phyloP scores from a whole-genome alignment of 1,139 yeast genomes.

The Sugiyamaella xylanicola region DNA sequence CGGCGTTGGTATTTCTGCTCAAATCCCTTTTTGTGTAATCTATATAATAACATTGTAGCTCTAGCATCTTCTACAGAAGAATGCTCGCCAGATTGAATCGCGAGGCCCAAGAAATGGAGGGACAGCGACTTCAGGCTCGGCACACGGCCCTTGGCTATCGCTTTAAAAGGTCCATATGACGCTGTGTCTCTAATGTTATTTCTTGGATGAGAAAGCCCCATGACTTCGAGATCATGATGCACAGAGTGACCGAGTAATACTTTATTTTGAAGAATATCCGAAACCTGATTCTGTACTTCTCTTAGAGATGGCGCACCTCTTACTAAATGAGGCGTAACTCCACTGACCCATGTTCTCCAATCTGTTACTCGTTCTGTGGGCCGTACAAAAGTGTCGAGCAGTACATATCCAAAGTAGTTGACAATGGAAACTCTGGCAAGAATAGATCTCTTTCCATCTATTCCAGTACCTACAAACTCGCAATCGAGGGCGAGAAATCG shows the following conservation, averaged over 20 bases:
- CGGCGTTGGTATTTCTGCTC: constrained; percentile 29
- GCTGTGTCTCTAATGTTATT: constrained; percentile 74
- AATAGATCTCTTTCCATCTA: constrained; percentile 65
- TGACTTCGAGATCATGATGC: constrained; percentile 70
- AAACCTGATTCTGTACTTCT: constrained; percentile 63
- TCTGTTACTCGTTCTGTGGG: constrained; percentile 80
- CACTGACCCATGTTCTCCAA: constrained; percentile 96
- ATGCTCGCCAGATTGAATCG: constrained; percentile 76
- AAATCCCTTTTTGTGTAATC: constrained; percentile 49
- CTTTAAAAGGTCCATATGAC: constrained; percentile 58
- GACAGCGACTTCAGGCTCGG: constrained; percentile 74
- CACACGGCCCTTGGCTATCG: constrained; percentile 62
- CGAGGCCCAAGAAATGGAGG: constrained; percentile 55
- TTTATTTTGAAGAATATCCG: constrained; percentile 47
- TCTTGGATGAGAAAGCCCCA: constrained; percentile 69
- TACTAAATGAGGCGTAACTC: constrained; percentile 73
- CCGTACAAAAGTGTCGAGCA: constrained; percentile 72
- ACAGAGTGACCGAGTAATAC: constrained; percentile 85
- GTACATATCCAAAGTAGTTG: constrained; percentile 71
- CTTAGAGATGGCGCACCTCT: constrained; percentile 62
- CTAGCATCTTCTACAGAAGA: constrained; percentile 90
- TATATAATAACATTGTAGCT: constrained; percentile 79
- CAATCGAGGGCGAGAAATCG: constrained; percentile 84
- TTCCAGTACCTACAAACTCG: constrained; percentile 92
- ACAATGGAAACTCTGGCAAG: constrained; percentile 87